Percentiles rank a stretch among this genome's conserved stretches.
These are phyloP conservation scores for Candida schatavii DNA, from an alignment of 805 yeast species.

Conservation along the genomic window DNA sequence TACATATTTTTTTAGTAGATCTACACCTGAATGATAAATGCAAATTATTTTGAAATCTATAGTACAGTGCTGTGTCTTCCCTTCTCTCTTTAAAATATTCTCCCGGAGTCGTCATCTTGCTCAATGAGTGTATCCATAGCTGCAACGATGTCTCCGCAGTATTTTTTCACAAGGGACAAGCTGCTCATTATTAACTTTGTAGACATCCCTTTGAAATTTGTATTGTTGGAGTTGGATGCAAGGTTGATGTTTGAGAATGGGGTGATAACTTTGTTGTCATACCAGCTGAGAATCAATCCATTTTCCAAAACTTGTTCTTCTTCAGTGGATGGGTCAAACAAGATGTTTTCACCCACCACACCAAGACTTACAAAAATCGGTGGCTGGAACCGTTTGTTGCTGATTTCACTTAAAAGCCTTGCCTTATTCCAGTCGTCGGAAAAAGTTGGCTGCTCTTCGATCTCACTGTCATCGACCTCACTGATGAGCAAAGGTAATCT, in stretches of 20 bases:
- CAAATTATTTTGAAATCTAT: constrained; percentile 1
- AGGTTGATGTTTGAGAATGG: constrained; percentile 73
- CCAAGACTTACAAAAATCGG: constrained; percentile 80
- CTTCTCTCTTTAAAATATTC: constrained; percentile 17
- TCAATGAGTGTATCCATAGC: constrained; percentile 52
- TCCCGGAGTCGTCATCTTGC: constrained; percentile 30
- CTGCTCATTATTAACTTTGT: constrained; percentile 49
- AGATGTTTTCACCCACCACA: constrained; percentile 60
- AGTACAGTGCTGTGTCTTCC: neutral
- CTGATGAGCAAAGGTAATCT: constrained; percentile 70
- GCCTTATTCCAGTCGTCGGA: constrained; percentile 82
- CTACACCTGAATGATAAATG: constrained; percentile 2
- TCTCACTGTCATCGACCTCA: constrained; percentile 63
- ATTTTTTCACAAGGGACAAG: constrained; percentile 52
- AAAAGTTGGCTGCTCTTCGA: constrained; percentile 88
- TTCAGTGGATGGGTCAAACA: constrained; percentile 84
- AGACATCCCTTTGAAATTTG: constrained; percentile 54
- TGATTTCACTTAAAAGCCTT: constrained; percentile 36
- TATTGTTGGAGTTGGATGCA: constrained; percentile 44
- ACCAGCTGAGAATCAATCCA: constrained; percentile 74
- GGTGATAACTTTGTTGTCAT: constrained; percentile 60
- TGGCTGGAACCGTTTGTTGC: constrained; percentile 46
- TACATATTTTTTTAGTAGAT: neutral
- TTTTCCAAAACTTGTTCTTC: constrained; percentile 88
- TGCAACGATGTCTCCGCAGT: constrained; percentile 60